phyloP scores from a whole-genome alignment of 2,329 filamentous ascomycete species.

The Tolypocladium sp. region DNA sequence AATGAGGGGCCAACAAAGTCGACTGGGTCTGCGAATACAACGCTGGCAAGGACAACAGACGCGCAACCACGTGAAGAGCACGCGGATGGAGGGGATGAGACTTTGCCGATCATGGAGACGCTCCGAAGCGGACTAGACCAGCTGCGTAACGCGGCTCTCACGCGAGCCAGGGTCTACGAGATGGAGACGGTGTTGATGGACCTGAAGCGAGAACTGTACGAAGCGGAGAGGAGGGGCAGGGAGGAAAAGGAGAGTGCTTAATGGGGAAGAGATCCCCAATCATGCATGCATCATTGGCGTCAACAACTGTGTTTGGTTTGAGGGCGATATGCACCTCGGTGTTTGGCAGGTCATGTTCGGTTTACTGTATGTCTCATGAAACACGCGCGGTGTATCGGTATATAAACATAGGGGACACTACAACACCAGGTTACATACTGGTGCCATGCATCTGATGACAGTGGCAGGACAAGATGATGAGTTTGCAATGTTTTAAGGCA shows the following conservation, averaged over 20 bases:
- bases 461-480: neutral
- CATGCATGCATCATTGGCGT: neutral
- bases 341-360: neutral
- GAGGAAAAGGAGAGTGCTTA: constrained; percentile 1
- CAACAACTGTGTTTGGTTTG: neutral
- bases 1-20: neutral
- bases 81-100: constrained; percentile 6
- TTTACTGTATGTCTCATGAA: neutral
- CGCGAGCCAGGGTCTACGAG: constrained; percentile 55
- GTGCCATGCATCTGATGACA: neutral
- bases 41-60: constrained; percentile 1
- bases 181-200: constrained; percentile 76
- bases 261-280: neutral
- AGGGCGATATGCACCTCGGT: neutral
- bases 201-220: constrained; percentile 63
- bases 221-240: constrained; percentile 53
- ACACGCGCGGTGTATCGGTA: neutral
- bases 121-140: constrained; percentile 39
- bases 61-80: constrained; percentile 2
- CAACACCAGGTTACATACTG: neutral
- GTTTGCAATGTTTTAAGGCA: neutral
- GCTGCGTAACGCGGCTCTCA: constrained; percentile 50
- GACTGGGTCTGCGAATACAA: neutral
- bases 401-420: neutral
- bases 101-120: constrained; percentile 18